Evolutionary conservation across 257 asterid genomes (phyloP), one percentile per base, ranked within the genome.

Genomic region (Rauvolfia tetraphylla): DNA sequence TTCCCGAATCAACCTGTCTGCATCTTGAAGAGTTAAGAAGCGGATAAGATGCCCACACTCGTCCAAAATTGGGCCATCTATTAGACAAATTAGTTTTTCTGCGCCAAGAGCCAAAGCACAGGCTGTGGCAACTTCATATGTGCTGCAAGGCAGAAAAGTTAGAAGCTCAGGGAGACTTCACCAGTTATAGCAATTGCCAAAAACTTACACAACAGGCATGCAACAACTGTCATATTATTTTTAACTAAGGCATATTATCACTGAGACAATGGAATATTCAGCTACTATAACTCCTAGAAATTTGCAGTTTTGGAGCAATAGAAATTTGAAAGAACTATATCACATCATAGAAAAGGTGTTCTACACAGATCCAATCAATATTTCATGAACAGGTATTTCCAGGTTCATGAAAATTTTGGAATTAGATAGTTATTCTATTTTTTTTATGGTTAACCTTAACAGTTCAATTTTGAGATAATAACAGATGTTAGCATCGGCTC

Each of bases 61-160:
- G 75, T 94, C 96, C 63, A 87, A 83, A 84, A 94, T 90, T 49
- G 97, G 97, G 53, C 98, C 98, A 67, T 94, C 97, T 65, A 94
- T 94, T 72, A 94, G 84, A 84, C 97, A 89, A 66, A 92, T 87
- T 76, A 92, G 91, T 84, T 94, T 94, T 87, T 94, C 96, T 27
- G 97, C 94, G 73, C 91, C 95, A 75, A 94, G 91, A 83, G 98
- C 95, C 84, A 92, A 79, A 70, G 97, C 97, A 85, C 98, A 92
- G 38, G 98, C 97, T 76, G 98, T 92, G 46, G 98, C 97, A 31
- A 92, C 98, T 85, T 94, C 98, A 77, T 94, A 94, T 34, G 97
- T 87, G 88, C 97, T 94, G 89, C 85, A 88, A 79, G 57, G 54
- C 58, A 75, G 78, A 79, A 69, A 71, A 74, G 23, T 48, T 67